Base-by-base conservation (phyloP, 2,329 filamentous ascomycete genomes). In the Microcyclospora pomicola region DNA sequence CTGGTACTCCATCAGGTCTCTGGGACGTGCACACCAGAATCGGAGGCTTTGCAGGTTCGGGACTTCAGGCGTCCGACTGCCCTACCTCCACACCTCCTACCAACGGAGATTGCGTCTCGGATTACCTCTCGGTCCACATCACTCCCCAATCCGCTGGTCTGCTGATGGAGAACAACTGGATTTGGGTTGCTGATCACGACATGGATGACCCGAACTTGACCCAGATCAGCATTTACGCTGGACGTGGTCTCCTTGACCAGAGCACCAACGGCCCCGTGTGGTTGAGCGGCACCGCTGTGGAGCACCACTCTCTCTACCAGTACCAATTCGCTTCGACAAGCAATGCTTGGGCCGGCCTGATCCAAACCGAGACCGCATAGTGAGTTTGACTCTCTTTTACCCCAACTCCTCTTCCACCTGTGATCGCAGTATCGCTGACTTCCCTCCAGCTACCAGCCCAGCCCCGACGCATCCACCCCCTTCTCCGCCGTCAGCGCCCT, bases 171-270 rank as follows among this genome's bases (percentile, higher is more conserved):
- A 94, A 94, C 64, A 76, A 72, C 36, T 95, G 88, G 87, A 76
- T 84, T 56, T 95, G 87, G 87, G 79, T 84, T 16, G 77, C 87
- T 1, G 87, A 95, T 58, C 88, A 95, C 64, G 83, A 93, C 56
- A 77, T 95, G 15, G 87, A 95, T 56, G 72, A 76, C 14, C 47
- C 62, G 1, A 75, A 78, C 52, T 73, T 81, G 56, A 75, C 61
- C 37, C 82, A 91, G 60, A 80, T 91, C 60, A 80, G 80, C 56
- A 76, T 96, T 55, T 95, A 82, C 75, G 93, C 85, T 59, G 88
- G 86, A 36, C 84, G 88, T 46, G 88, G 87, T 51, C 73, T 94
- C 44, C 70, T 80, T 28, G 75, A 94, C 49, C 83, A 93, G 64
- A 82, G 69, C 35, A 78, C 85, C 56, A 76, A 85, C n/a, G 61